Percentiles rank a stretch among this genome's conserved stretches.
Conservation (phyloP, 2,329 filamentous ascomycete species). For the Talaromyces islandicus region DNA sequence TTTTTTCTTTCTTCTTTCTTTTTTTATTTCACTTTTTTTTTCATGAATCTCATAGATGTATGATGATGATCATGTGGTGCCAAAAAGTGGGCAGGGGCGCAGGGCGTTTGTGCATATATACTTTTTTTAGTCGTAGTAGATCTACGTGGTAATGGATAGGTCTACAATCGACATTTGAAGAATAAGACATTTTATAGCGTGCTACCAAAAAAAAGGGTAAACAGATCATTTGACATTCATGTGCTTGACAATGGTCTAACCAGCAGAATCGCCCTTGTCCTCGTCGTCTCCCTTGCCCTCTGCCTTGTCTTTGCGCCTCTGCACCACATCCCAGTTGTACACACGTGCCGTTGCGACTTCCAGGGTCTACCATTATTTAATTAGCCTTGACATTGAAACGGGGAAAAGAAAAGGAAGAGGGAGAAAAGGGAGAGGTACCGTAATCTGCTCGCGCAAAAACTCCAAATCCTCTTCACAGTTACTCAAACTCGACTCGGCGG, state of each 20-base stretch:
- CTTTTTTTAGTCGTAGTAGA: background rate
- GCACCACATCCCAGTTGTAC: conserved; percentile 99
- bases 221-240: background rate
- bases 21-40: conserved; percentile 10
- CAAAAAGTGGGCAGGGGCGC: conserved; percentile 8
- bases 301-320: conserved; percentile 83
- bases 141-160: background rate
- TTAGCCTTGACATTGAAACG: too few relatives aligned
- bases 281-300: conserved; percentile 47
- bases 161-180: background rate
- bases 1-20: conserved; percentile 8
- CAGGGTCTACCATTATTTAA: conserved; percentile 70
- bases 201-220: too few relatives aligned
- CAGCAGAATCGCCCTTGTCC: conserved; percentile 20
- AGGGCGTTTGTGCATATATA: conserved; percentile 10
- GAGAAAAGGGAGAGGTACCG: conserved; percentile 50
- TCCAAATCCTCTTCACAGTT: conserved; percentile 96
- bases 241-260: conserved; percentile 2
- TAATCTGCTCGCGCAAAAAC: conserved; percentile 93
- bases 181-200: too few relatives aligned
- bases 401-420: too few relatives aligned
- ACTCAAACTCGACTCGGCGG: conserved; percentile 71
- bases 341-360: conserved; percentile 93
- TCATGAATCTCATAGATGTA: conserved; percentile 9
- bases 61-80: conserved; percentile 7